Conservation (phyloP, 2,329 filamentous ascomycete species). For the Clarireedia sp. region DNA sequence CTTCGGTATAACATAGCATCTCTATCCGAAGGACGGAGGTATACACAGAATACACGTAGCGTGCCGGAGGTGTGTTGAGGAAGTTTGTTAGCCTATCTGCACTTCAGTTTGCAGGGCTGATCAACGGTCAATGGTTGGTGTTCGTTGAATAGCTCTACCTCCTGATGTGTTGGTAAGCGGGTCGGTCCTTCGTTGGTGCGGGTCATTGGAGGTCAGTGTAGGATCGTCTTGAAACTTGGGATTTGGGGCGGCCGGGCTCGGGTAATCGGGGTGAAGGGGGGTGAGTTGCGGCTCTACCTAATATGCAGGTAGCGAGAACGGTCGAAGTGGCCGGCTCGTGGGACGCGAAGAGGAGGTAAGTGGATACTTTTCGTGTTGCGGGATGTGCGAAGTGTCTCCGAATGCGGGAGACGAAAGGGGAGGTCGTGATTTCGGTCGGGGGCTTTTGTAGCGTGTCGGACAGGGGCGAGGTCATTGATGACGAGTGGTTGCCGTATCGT, state of each 20-base stretch:
- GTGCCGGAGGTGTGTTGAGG: not conserved
- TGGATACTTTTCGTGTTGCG: not conserved
- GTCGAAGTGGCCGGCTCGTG: not conserved
- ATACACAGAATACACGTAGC: not conserved
- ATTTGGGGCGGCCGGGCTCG: not conserved
- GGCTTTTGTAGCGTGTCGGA: no score
- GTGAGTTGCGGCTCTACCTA: conserved; percentile 1
- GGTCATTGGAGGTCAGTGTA: not conserved
- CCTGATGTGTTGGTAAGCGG: conserved; percentile 2
- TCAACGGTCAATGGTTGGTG: conserved; percentile 5
- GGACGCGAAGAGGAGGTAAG: conserved; percentile 1
- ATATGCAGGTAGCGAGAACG: not conserved
- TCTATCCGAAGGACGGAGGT: not conserved
- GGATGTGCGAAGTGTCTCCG: not conserved
- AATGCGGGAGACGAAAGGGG: not conserved
- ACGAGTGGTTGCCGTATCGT: no score
- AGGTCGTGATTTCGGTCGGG: conserved; percentile 1
- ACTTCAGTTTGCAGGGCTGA: conserved; percentile 6
- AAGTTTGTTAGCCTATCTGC: not conserved
- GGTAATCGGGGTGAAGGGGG: not conserved
- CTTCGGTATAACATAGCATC: no score
- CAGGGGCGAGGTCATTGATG: no score
- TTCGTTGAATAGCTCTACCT: not conserved
- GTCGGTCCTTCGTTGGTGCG: not conserved
- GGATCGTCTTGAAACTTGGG: not conserved